Conservation (phyloP, 1,284 basidiomycete genomes). For the Dichomitus squalens region DNA sequence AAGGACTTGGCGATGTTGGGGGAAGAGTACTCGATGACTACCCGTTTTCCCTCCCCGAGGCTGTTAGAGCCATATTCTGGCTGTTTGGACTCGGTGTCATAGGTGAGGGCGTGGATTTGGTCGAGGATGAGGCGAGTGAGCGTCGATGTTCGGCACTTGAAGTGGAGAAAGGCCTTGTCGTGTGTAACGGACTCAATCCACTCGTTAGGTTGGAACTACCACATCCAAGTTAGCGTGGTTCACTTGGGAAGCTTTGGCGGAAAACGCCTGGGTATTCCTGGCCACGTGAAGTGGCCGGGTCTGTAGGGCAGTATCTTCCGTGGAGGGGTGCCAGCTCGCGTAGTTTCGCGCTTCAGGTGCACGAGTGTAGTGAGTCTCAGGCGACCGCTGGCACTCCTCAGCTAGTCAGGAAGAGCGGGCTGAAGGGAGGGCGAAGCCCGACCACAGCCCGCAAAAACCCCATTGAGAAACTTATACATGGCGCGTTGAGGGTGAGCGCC, state of each 20-base stretch:
- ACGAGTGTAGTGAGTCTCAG: too few species aligned
- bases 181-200: constrained; percentile 68
- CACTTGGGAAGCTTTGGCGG: not conserved
- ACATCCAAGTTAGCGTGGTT: not conserved
- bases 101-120: constrained; percentile 79
- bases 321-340: too few species aligned
- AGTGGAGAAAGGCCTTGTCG: constrained; percentile 84
- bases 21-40: constrained; percentile 89
- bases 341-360: too few species aligned
- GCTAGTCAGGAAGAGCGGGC: too few species aligned
- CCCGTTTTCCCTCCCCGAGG: constrained; percentile 79
- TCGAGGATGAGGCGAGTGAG: constrained; percentile 80
- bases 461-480: too few species aligned
- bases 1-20: constrained; percentile 99
- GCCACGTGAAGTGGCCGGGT: too few species aligned
- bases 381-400: too few species aligned
- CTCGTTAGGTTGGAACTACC: constrained; percentile 69
- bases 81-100: constrained; percentile 52
- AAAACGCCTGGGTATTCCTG: too few species aligned
- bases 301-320: too few species aligned
- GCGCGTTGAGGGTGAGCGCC: too few species aligned
- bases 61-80: constrained; percentile 77
- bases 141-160: constrained; percentile 71
- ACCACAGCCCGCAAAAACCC: too few species aligned
- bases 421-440: too few species aligned